Conservation (phyloP, 75 land plant genomes). For the Cunninghamia lanceolata region DNA sequence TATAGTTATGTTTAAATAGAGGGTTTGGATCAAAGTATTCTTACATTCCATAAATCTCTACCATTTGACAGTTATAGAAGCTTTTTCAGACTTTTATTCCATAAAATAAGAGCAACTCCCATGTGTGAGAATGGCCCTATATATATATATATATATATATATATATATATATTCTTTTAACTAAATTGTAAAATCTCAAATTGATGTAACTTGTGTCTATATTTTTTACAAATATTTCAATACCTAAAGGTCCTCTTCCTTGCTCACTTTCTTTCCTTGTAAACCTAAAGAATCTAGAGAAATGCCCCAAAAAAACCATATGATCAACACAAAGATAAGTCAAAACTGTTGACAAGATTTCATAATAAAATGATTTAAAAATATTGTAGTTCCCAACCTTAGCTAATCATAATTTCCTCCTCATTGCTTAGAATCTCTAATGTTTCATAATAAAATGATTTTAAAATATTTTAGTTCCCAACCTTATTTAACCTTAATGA, state of each 20-base stretch:
- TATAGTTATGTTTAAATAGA: background rate
- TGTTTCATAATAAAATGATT: background rate
- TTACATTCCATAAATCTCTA: conserved; percentile 75
- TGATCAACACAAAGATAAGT: background rate
- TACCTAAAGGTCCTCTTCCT: conserved; percentile 46
- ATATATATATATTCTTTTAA: background rate
- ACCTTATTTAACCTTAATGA: conserved; percentile 93
- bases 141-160: conserved; percentile 49
- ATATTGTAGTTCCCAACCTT: no score
- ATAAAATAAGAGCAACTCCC: conserved; percentile 41
- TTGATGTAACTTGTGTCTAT: background rate
- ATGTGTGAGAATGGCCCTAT: conserved; percentile 61
- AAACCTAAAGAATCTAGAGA: conserved; percentile 55
- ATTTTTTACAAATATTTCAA: background rate
- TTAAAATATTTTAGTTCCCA: background rate
- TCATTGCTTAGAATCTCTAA: no score
- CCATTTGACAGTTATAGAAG: conserved; percentile 52
- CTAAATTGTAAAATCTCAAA: background rate
- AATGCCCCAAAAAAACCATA: no score
- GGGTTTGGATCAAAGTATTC: background rate
- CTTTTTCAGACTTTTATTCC: conserved; percentile 49
- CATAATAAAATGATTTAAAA: no score
- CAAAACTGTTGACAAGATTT: no score
- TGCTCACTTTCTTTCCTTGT: conserved; percentile 72
- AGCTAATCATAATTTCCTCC: no score